Evolutionary conservation across 2,329 filamentous ascomycete genomes (phyloP), one percentile per base, ranked within the genome.

Genomic region (Cyclaneusma minus): DNA sequence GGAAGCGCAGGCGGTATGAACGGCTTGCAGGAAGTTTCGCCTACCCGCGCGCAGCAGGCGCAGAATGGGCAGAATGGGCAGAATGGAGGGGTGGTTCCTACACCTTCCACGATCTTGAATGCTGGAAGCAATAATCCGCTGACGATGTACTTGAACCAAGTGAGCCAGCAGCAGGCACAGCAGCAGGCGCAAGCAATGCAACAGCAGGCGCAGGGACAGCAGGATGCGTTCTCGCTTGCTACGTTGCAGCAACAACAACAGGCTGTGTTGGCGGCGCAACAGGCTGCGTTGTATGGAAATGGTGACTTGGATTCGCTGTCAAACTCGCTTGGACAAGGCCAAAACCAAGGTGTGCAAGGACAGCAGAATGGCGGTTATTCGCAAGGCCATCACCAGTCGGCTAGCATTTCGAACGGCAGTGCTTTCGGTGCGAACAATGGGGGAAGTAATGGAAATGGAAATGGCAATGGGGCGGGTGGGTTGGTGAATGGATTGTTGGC

Each of bases 71-170:
- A 55, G 45, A 54, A 72, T 43, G 53, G n/a, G n/a, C n/a, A n/a
- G n/a, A n/a, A n/a, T n/a, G n/a, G n/a, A n/a, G 18, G 18, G n/a
- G 18, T 11, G 14, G 43, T 37, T 6, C 76, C 44, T 54, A 76
- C 71, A 13, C 68, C 78, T 1, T 76, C 77, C 2, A 68, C 72
- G 12, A 68, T 92, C 31, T 70, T 93, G 50, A 89, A 85, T 50
- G 72, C 70, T 27, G 77, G 71, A 28, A 62, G 63, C 44, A 87
- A 72, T 59, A 94, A 94, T 51, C 87, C 87, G 1, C 54, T 95
- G 49, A 93, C 85, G 13, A 73, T 94, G 70, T 95, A 94, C 49
- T 65, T 94, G 32, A 87, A 75, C 52, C 83, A 91, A 45, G 69
- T 87, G 15, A 74, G 73, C 13, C 68, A 76, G 34, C 71, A 79